Base-by-base conservation (phyloP, 2,329 filamentous ascomycete genomes). In the Furcasterigmium furcatum region DNA sequence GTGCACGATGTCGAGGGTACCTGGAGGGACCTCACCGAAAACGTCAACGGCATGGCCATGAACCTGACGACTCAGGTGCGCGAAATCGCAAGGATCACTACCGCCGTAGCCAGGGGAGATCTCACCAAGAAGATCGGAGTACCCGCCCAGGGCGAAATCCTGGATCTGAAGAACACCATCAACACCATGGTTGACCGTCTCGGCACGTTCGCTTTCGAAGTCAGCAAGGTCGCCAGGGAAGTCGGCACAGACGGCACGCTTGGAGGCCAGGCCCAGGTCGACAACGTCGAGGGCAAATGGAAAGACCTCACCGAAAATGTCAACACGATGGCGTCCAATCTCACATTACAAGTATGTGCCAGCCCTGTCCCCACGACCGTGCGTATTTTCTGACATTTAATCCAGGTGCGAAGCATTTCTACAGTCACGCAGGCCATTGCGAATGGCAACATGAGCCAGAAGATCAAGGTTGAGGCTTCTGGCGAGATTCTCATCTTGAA, bases 131-230 rank as follows among this genome's bases (percentile, higher is more conserved):
- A 96, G 74, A 96, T 99, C 61, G 87, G 90, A 51, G 90, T 95
- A 52, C 90, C 95, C 57, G 94, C 91, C 44, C 84, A 91, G 65
- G 92, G 92, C 60, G 94, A 99, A 71, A 97, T 99, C 57, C 72
- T 95, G 43, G 89, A 95, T 62, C 75, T 99, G 51, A 99, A 99
- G 71, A 90, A 91, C 59, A 99, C 92, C 8, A 97, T 97, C 73
- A 97, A 97, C 67, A 95, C 88, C 61, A 97, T 97, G 92, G 94
- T 97, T 63, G 92, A 97, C 66, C 91, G 95, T 58, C 77, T 97
- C 38, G 90, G 95, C 56, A 92, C 92, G 38, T 97, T 97, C 64
- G 92, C 92, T 46, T 94, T 94, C 56, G 91, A 97, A 66, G 92
- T 97, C 63, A 96, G 92, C 64, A 91, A 94, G 64, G 85, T 97